Conservation (phyloP, 495 filamentous ascomycete species). For the Parachaetomium inaequale region DNA sequence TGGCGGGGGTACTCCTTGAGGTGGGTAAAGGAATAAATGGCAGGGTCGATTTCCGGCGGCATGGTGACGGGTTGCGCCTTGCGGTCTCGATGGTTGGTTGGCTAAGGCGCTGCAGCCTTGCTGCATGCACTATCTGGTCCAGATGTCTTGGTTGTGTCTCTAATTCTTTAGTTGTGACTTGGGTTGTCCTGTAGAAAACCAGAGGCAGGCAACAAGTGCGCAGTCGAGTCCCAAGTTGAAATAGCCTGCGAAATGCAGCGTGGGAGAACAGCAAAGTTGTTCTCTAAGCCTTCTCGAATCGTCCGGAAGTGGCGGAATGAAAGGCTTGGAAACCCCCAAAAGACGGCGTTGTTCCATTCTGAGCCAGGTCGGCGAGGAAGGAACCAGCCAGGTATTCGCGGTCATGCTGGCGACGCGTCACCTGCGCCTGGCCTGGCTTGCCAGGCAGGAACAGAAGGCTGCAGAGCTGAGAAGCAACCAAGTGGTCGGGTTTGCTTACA, state of each 20-base stretch:
- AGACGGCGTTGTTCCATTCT: no score
- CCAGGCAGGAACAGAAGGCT: no score
- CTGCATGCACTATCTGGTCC: background rate
- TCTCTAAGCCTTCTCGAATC: no score
- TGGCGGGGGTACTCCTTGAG: conserved; percentile 66
- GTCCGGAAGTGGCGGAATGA: no score
- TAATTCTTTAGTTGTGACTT: background rate
- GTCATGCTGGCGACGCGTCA: no score
- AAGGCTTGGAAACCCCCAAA: no score
- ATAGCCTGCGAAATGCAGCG: background rate
- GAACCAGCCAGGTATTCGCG: no score
- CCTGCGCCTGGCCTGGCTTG: no score
- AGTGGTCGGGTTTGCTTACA: no score
- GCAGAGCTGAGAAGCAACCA: no score
- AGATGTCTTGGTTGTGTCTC: background rate
- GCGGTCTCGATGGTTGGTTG: background rate
- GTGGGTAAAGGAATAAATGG: conserved; percentile 76
- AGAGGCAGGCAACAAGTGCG: background rate
- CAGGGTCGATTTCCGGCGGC: conserved; percentile 60
- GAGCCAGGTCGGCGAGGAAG: no score
- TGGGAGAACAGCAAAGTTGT: background rate
- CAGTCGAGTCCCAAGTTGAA: background rate
- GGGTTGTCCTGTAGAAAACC: no score
- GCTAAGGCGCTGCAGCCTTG: background rate
- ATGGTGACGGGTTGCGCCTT: background rate